These are phyloP conservation scores for Gracilaria vermiculophylla DNA, from an alignment of 23 red algal species.

Conservation along the genomic window DNA sequence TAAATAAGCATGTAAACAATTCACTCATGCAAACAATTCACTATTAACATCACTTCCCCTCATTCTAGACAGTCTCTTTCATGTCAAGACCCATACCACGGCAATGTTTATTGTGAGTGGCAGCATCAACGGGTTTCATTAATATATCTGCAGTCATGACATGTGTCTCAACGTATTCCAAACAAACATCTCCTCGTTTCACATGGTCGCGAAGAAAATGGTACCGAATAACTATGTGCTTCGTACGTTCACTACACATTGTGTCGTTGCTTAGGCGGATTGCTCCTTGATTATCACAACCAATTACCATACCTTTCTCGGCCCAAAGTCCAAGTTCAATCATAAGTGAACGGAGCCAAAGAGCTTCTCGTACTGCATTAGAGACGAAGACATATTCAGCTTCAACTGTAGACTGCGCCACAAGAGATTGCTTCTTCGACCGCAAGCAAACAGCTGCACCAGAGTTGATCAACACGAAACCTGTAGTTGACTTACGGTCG, in stretches of 20 bases:
- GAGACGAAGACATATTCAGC: slow-evolving; percentile 9
- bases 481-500: slow-evolving; percentile 34
- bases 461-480: slow-evolving; percentile 14
- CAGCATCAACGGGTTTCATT: background rate
- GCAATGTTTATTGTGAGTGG: no score
- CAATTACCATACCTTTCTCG: no score
- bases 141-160: slow-evolving; percentile 9
- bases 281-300: slow-evolving; percentile 10
- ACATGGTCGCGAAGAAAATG: slow-evolving; percentile 33
- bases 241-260: slow-evolving; percentile 16
- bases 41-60: no score
- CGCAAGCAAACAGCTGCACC: background rate
- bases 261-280: background rate
- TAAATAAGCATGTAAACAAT: no score
- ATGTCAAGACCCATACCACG: no score
- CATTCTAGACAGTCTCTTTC: no score
- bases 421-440: slow-evolving; percentile 27
- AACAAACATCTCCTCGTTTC: background rate
- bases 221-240: slow-evolving; percentile 36
- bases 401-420: slow-evolving; percentile 36
- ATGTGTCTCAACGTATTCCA: slow-evolving; percentile 2
- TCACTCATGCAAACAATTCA: no score
- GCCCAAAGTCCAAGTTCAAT: no score
- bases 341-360: background rate
- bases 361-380: slow-evolving; percentile 30